A percentile compares a stretch with the other conserved stretches of the same genome.
phyloP scores from a whole-genome alignment of 2,329 filamentous ascomycete species.

The Teratosphaeria destructans region DNA sequence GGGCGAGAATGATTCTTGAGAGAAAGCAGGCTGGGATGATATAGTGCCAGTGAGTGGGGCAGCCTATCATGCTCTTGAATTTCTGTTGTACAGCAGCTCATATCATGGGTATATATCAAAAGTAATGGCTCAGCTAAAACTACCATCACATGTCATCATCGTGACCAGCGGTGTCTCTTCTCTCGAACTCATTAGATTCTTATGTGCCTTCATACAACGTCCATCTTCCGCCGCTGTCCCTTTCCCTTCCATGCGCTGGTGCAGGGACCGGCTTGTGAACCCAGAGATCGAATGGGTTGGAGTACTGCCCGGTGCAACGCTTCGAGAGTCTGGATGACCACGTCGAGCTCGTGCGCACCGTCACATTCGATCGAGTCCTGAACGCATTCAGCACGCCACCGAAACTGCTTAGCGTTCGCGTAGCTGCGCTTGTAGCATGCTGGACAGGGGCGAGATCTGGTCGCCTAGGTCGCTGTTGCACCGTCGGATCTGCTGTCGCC shows the following conservation, averaged over 20 bases:
- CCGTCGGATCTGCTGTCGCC: conserved; percentile 1
- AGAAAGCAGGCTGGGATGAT: background rate
- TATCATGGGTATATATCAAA: background rate
- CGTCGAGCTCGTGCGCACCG: conserved; percentile 2
- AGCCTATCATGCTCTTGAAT: background rate
- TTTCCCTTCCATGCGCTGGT: background rate
- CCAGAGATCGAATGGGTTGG: conserved; percentile 8
- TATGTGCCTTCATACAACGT: background rate
- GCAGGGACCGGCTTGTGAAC: background rate
- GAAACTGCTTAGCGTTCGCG: conserved; percentile 9
- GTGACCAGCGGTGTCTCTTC: background rate
- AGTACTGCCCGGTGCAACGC: conserved; percentile 4
- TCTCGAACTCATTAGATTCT: background rate
- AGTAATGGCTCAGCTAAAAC: background rate
- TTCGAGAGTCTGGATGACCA: background rate
- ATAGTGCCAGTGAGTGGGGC: background rate
- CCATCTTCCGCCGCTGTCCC: background rate
- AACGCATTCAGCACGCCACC: conserved; percentile 7
- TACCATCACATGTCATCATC: background rate
- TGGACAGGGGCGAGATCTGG: conserved; percentile 8
- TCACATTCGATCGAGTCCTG: conserved; percentile 1
- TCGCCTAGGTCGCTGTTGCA: conserved; percentile 1
- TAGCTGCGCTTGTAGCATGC: conserved; percentile 8
- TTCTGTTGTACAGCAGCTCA: background rate
- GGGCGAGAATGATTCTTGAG: conserved; percentile 25